Percentiles rank a stretch among this genome's conserved stretches.
These are phyloP conservation scores for Lactarius pseudohatsudake DNA, from an alignment of 768 basidiomycete genomes.

Conservation along the genomic window DNA sequence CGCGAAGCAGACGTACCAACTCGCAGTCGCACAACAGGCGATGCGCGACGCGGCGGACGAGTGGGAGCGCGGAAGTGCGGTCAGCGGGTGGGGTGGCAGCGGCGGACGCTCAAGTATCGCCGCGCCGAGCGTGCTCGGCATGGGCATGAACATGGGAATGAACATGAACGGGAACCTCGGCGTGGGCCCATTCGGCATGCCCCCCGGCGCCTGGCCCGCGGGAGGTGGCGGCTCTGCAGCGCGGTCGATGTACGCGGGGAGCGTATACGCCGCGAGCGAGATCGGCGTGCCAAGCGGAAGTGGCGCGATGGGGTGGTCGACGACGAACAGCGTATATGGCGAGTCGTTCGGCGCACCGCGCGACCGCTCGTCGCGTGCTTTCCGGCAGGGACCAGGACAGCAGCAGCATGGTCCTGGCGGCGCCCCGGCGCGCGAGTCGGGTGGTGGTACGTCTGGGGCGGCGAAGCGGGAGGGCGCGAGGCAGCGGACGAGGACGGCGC, in stretches of 20 bases:
- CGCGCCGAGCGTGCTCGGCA: conserved; percentile 35
- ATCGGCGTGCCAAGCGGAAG: conserved; percentile 36
- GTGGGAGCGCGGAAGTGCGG: conserved; percentile 78
- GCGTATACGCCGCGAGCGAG: conserved; percentile 58
- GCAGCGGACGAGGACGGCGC: conserved; percentile 36
- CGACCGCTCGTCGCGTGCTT: conserved; percentile 33
- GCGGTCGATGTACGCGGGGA: conserved; percentile 62
- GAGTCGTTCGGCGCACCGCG: conserved; percentile 40
- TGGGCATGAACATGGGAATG: conserved; percentile 37
- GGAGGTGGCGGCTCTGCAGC: conserved; percentile 38
- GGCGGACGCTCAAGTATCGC: conserved; percentile 33
- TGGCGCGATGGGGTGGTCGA: conserved; percentile 36
- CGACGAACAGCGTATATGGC: conserved; percentile 69
- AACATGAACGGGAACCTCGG: conserved; percentile 30
- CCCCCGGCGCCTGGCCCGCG: conserved; percentile 40
- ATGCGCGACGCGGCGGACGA: conserved; percentile 87
- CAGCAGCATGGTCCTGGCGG: conserved; percentile 10
- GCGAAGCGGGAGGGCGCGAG: conserved; percentile 27
- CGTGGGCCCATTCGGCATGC: conserved; percentile 28
- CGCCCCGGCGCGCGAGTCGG: background rate
- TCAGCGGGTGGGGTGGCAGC: conserved; percentile 34
- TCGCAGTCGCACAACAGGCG: conserved; percentile 88
- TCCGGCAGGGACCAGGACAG: conserved; percentile 14
- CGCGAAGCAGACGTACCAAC: conserved; percentile 88
- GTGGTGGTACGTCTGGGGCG: conserved; percentile 23